Evolutionary conservation across 306 rosid genomes (phyloP).

Genomic region (Oemleria cerasiformis): DNA sequence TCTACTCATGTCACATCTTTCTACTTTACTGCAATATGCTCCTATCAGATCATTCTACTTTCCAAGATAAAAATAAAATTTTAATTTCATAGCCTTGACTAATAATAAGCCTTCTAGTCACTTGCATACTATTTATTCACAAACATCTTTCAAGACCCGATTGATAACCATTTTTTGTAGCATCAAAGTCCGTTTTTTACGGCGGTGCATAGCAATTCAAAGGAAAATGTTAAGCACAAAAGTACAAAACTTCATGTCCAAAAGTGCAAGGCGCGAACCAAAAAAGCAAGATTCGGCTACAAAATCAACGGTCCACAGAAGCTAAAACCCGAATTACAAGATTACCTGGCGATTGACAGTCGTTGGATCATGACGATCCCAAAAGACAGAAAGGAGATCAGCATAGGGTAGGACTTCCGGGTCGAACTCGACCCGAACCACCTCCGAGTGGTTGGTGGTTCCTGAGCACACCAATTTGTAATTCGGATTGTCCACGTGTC

Average conservation of each 20-base stretch:
- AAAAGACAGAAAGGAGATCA: slow-evolving; percentile 53
- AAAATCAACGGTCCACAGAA: slow-evolving; percentile 1
- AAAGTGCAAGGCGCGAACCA: neutral
- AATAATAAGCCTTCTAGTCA: no score
- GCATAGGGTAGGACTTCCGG: slow-evolving; percentile 55
- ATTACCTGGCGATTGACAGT: slow-evolving; percentile 68
- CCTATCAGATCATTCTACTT: no score
- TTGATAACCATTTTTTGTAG: no score
- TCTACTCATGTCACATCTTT: no score
- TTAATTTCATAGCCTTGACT: no score
- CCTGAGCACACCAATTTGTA: slow-evolving; percentile 65
- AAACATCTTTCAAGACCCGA: no score
- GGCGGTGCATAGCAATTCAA: neutral
- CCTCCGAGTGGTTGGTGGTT: slow-evolving; percentile 69
- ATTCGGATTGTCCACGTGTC: slow-evolving; percentile 55
- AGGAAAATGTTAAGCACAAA: neutral
- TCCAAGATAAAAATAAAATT: no score
- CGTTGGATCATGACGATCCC: slow-evolving; percentile 82
- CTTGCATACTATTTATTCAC: no score
- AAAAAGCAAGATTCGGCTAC: neutral
- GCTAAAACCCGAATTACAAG: neutral
- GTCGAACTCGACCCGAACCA: slow-evolving; percentile 74
- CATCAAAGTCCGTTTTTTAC: neutral
- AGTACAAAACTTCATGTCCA: neutral
- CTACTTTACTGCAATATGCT: no score